Percentiles rank a stretch among this genome's conserved stretches.
Conservation (phyloP, 805 yeast species). For the Candida multigemmis region DNA sequence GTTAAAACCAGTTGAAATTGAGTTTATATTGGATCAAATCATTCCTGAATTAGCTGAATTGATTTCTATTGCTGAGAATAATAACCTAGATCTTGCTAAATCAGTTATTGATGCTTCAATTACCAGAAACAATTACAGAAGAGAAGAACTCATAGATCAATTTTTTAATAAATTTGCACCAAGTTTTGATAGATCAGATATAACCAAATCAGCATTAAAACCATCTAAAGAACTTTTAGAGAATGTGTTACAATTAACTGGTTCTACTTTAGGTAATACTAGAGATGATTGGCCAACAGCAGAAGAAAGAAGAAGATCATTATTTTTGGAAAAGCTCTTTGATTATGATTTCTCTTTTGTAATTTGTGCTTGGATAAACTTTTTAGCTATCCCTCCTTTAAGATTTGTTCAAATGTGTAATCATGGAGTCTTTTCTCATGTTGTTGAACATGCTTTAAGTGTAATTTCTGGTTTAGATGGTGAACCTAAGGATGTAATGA, state of each 20-base stretch:
- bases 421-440: slow-evolving; percentile 89
- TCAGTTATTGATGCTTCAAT: slow-evolving; percentile 60
- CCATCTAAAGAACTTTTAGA: slow-evolving; percentile 48
- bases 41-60: slow-evolving; percentile 59
- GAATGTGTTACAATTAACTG: slow-evolving; percentile 52
- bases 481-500: slow-evolving; percentile 34
- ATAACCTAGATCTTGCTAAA: slow-evolving; percentile 63
- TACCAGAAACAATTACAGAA: slow-evolving; percentile 46
- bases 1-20: slow-evolving; percentile 55
- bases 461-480: slow-evolving; percentile 36
- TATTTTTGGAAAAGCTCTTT: slow-evolving; percentile 66
- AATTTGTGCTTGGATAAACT: slow-evolving; percentile 47
- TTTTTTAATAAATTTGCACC: slow-evolving; percentile 34
- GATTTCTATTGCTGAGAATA: slow-evolving; percentile 38
- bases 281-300: slow-evolving; percentile 89
- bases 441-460: slow-evolving; percentile 54
- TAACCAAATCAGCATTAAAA: slow-evolving; percentile 3
- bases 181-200: slow-evolving; percentile 16
- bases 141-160: slow-evolving; percentile 47
- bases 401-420: slow-evolving; percentile 64
- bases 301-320: slow-evolving; percentile 72
- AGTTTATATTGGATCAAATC: slow-evolving; percentile 50
- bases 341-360: slow-evolving; percentile 57
- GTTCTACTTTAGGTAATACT: slow-evolving; percentile 74
- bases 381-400: slow-evolving; percentile 52